Conservation (phyloP, 345 rosid species). For the Boechera divaricarpa region DNA sequence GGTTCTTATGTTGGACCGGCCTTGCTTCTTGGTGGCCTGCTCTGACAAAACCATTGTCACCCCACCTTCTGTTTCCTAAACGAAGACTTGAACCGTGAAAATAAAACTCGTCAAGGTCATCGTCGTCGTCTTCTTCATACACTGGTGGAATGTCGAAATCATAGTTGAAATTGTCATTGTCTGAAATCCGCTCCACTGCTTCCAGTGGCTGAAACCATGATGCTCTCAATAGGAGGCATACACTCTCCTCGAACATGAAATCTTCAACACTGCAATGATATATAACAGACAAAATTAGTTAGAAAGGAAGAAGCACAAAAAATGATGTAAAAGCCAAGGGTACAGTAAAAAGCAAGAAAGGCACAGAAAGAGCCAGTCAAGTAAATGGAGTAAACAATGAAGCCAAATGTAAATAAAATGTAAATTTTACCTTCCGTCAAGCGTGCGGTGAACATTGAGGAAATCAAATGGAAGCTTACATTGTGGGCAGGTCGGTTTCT, state of each 20-base stretch:
- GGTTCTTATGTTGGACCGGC: constrained; percentile 53
- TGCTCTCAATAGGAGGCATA: constrained; percentile 89
- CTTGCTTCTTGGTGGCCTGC: constrained; percentile 89
- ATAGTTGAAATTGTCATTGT: constrained; percentile 49
- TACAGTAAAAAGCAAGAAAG: background rate
- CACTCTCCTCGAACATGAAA: constrained; percentile 95
- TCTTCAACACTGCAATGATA: constrained; percentile 63
- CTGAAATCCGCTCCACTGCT: constrained; percentile 54
- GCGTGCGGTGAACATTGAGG: constrained; percentile 81
- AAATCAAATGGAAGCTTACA: constrained; percentile 89
- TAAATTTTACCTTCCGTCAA: constrained; percentile 75
- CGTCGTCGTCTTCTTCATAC: constrained; percentile 55
- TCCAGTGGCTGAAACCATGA: constrained; percentile 74
- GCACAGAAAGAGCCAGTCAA: background rate
- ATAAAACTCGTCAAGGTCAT: constrained; percentile 73
- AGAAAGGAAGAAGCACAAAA: background rate
- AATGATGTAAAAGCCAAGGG: background rate
- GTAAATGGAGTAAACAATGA: constrained; percentile 13
- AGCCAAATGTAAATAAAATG: background rate
- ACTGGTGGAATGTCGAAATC: constrained; percentile 53
- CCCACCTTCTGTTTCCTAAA: constrained; percentile 91
- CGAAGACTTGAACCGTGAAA: constrained; percentile 57
- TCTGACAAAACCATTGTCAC: constrained; percentile 89
- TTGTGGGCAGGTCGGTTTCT: constrained; percentile 84
- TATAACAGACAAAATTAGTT: background rate